phyloP scores from a whole-genome alignment of 2,329 filamentous ascomycete species.

The Aurifilum marmelostoma region DNA sequence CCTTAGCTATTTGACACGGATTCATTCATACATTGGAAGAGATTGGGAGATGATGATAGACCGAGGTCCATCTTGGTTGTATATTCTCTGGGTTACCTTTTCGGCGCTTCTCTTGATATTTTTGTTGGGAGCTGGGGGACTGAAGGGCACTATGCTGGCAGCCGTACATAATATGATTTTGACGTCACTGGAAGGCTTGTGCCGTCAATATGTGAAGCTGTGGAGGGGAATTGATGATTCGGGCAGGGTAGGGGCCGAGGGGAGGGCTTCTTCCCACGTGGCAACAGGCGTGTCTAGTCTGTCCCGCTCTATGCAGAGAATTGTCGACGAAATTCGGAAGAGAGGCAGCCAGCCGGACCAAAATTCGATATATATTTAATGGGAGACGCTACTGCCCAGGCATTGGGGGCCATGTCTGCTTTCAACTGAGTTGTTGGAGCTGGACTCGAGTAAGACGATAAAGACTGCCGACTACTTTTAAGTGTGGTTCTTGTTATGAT shows the following conservation, averaged over 20 bases:
- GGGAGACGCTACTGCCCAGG: slow-evolving; percentile 2
- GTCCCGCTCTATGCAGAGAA: slow-evolving; percentile 11
- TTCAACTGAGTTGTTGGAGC: neutral
- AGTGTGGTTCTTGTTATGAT: neutral
- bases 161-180: slow-evolving; percentile 5
- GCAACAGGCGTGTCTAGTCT: slow-evolving; percentile 9
- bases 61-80: slow-evolving; percentile 22
- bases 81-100: slow-evolving; percentile 20
- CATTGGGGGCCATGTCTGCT: neutral
- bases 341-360: neutral
- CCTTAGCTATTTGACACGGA: neutral
- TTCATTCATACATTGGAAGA: neutral
- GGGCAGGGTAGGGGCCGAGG: slow-evolving; percentile 3
- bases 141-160: slow-evolving; percentile 4
- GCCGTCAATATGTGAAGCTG: neutral
- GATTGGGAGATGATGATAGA: neutral
- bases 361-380: slow-evolving; percentile 18
- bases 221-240: neutral
- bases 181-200: neutral
- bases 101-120: slow-evolving; percentile 25
- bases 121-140: slow-evolving; percentile 18
- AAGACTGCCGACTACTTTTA: neutral
- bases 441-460: neutral
- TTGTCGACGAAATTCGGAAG: slow-evolving; percentile 12
- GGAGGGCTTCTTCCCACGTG: neutral